Base-by-base conservation (phyloP, 768 basidiomycete genomes). In the Leucocoprinus birnbaumii region DNA sequence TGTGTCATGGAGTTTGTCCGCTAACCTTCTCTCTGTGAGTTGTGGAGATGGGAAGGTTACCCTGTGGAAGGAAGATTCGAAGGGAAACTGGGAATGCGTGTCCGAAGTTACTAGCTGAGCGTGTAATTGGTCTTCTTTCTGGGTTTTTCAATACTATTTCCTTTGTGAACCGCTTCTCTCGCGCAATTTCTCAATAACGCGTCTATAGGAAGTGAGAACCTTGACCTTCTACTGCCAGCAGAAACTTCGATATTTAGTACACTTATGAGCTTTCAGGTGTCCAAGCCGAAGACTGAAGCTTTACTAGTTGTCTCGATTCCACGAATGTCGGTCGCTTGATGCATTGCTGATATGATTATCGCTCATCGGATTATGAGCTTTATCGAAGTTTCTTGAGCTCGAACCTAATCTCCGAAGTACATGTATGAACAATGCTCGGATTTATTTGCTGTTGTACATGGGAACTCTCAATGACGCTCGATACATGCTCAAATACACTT, bases 41-140 rank as follows among this genome's bases (percentile, higher is more conserved):
- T 96, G 94, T 69, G 95, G 94, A 9, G 97, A 99, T 66, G 96
- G 97, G 11, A 98, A 97, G 72, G 96, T 99, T 19, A 94, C 91
- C 7, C 75, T 98, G 48, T 99, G 97, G 96, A 99, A 99, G 71
- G 97, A 99, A 74, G 95, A 91, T 67, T 71, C 97, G 64, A 90
- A 89, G 64, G 91, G 92, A n/a, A 75, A 80, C 18, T 99, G 95
- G 91, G 97, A 98, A 71, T 95, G 94, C 67, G 92, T 98, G 53
- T 94, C 89, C 64, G 94, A 98, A 64, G 86, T 97, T 83, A 87
- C 87, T 57, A 92, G 91, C 66, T 96, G 22, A 53, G 34, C 51
- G 24, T 37, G 21, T 44, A 38, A 16, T 48, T n/a, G 26, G 21
- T 31, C 27, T 44, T 44, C 31, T 31, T 31, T 31, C 16, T 44